These are phyloP conservation scores for Ustilago lituana DNA, from an alignment of 1,284 basidiomycete species.

Conservation along the genomic window DNA sequence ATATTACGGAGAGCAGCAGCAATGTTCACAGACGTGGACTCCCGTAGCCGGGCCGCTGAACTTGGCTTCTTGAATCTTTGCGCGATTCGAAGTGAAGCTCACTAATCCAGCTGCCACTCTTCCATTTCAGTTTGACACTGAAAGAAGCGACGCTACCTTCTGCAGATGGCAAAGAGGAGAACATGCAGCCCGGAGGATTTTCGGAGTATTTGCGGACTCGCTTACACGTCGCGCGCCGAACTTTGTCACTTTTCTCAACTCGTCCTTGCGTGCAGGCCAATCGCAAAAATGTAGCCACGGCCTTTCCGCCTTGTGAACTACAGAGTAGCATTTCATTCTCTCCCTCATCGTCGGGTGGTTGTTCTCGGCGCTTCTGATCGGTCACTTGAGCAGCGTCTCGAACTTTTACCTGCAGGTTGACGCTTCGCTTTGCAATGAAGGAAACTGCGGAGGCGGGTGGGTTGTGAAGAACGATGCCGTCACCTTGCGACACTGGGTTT, in stretches of 20 bases:
- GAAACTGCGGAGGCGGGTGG: constrained; percentile 2
- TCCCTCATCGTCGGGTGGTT: too few species aligned
- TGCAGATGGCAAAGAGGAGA: too few species aligned
- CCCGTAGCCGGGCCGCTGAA: too few species aligned
- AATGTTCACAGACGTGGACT: too few species aligned
- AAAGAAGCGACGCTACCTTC: too few species aligned
- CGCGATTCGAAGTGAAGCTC: too few species aligned
- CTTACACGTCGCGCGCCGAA: constrained; percentile 2
- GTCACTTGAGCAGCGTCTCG: constrained; percentile 1
- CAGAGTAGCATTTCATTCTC: too few species aligned
- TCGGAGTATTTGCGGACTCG: constrained; percentile 16
- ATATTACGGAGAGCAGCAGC: too few species aligned
- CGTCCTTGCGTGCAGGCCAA: neutral
- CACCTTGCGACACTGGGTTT: constrained; percentile 14
- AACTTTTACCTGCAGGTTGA: neutral
- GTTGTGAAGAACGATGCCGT: constrained; percentile 13
- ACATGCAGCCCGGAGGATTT: constrained; percentile 11
- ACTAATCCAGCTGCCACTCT: too few species aligned
- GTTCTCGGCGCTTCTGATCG: neutral
- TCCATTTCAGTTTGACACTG: too few species aligned
- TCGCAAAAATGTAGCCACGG: constrained; percentile 10
- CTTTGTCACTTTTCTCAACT: neutral
- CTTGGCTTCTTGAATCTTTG: too few species aligned
- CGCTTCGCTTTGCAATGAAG: too few species aligned
- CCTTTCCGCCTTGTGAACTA: neutral